A percentile compares a stretch with the other conserved stretches of the same genome.
Evolutionary conservation across 192 early-diverging fungal species (phyloP).

Genomic region (Backusella luteola): DNA sequence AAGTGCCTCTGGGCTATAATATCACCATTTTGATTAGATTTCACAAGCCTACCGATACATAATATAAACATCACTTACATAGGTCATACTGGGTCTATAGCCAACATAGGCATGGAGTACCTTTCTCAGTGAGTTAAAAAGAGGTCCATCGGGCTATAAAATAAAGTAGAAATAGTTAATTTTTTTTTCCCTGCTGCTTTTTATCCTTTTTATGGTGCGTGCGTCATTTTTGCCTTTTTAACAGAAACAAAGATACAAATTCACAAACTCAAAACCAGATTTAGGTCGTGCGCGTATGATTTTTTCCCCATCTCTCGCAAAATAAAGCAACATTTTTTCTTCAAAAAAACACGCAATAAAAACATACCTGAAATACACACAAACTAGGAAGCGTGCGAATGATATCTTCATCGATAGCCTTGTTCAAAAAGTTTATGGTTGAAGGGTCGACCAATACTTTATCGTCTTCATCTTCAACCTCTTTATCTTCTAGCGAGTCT

Average conservation of each 20-base stretch:
- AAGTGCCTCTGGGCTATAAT: constrained; percentile 32
- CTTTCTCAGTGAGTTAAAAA: constrained; percentile 30
- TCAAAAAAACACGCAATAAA: background rate
- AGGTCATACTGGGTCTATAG: constrained; percentile 31
- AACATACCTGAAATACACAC: constrained; percentile 39
- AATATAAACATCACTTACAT: constrained; percentile 27
- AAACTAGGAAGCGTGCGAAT: constrained; percentile 35
- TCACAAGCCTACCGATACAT: background rate
- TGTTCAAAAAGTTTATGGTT: constrained; percentile 20
- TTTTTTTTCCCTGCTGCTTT: background rate
- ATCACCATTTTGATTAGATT: background rate
- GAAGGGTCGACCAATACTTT: constrained; percentile 6
- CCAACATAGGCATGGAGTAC: constrained; percentile 39
- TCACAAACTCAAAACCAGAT: background rate
- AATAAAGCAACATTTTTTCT: background rate
- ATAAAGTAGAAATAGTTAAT: background rate
- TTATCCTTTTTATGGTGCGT: no score
- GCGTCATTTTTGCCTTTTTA: no score
- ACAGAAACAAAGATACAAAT: no score
- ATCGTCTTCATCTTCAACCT: constrained; percentile 10
- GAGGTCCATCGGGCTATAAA: constrained; percentile 38
- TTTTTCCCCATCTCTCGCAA: background rate
- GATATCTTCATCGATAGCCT: constrained; percentile 38
- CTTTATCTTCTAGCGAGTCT: constrained; percentile 5
- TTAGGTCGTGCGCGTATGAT: background rate